Conservation (phyloP, 78 protist genomes). For the Cavenderia fasciculata region DNA sequence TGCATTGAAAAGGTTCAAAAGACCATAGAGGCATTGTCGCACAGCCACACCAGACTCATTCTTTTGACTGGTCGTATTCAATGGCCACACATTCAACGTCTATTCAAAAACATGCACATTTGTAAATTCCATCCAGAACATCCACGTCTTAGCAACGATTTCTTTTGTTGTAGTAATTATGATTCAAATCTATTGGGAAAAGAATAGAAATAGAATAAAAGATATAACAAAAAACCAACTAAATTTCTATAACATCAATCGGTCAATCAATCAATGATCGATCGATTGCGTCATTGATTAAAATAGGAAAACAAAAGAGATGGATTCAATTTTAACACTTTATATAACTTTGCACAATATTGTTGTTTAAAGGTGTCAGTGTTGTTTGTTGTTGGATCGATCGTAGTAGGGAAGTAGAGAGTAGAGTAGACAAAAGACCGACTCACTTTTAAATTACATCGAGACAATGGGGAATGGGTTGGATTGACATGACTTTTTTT, state of each 20-base stretch:
- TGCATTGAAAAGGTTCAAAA: conserved; percentile 56
- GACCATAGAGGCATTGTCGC: conserved; percentile 19
- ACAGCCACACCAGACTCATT: conserved; percentile 28
- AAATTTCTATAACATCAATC: neutral
- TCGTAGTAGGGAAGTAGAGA: too few relatives aligned
- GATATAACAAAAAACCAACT: neutral
- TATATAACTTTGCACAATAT: too few relatives aligned
- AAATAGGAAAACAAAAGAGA: too few relatives aligned
- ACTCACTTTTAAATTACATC: too few relatives aligned
- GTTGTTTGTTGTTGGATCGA: too few relatives aligned
- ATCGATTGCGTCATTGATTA: too few relatives aligned
- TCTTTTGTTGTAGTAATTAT: conserved; percentile 54
- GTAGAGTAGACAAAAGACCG: too few relatives aligned
- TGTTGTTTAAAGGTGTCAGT: too few relatives aligned
- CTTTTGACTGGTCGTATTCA: conserved; percentile 67
- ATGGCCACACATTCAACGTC: conserved; percentile 48
- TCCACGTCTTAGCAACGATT: conserved; percentile 69
- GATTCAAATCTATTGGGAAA: conserved; percentile 19
- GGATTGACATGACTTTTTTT: too few relatives aligned
- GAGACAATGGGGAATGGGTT: too few relatives aligned
- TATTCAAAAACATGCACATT: conserved; percentile 29
- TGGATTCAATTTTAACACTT: too few relatives aligned
- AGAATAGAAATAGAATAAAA: neutral
- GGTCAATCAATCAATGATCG: too few relatives aligned
- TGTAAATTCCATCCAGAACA: conserved; percentile 72